Evolutionary conservation across 441 rosid genomes (phyloP).

Genomic region (Jatropha multifida): DNA sequence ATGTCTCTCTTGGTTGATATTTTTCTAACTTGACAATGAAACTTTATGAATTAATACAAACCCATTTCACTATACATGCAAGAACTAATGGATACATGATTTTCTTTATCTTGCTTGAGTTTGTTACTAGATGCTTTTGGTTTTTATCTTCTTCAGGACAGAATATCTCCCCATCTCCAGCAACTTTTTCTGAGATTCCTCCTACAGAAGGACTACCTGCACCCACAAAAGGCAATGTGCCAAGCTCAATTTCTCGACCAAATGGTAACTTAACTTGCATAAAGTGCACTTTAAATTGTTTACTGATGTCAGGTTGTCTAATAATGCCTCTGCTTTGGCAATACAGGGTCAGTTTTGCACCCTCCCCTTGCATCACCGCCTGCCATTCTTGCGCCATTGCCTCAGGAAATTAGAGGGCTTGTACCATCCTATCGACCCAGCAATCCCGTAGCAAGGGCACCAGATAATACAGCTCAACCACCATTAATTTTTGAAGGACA

Average conservation of each 20-base stretch:
- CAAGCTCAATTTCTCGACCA: slow-evolving; percentile 34
- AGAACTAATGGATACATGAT: background rate
- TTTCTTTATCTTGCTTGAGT: background rate
- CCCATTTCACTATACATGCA: background rate
- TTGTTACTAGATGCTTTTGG: slow-evolving; percentile 5
- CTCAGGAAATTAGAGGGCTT: slow-evolving; percentile 35
- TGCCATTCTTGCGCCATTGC: slow-evolving; percentile 34
- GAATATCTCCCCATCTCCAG: slow-evolving; percentile 36
- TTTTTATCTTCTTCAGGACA: slow-evolving; percentile 29
- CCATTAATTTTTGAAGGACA: slow-evolving; percentile 27
- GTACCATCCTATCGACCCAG: slow-evolving; percentile 42
- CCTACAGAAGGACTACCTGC: slow-evolving; percentile 33
- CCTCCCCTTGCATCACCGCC: slow-evolving; percentile 44
- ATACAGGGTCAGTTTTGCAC: slow-evolving; percentile 41
- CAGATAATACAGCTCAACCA: slow-evolving; percentile 35
- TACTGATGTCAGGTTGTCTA: slow-evolving; percentile 14
- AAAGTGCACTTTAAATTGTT: slow-evolving; percentile 13
- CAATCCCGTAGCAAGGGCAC: slow-evolving; percentile 33
- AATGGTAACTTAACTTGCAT: slow-evolving; percentile 47
- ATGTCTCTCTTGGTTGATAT: background rate
- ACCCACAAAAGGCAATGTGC: slow-evolving; percentile 30
- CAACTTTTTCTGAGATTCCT: slow-evolving; percentile 28
- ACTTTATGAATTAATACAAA: background rate
- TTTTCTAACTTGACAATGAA: background rate
- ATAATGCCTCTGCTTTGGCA: slow-evolving; percentile 23